Conservation (phyloP, 805 yeast species). For the Kuraishia borneana region DNA sequence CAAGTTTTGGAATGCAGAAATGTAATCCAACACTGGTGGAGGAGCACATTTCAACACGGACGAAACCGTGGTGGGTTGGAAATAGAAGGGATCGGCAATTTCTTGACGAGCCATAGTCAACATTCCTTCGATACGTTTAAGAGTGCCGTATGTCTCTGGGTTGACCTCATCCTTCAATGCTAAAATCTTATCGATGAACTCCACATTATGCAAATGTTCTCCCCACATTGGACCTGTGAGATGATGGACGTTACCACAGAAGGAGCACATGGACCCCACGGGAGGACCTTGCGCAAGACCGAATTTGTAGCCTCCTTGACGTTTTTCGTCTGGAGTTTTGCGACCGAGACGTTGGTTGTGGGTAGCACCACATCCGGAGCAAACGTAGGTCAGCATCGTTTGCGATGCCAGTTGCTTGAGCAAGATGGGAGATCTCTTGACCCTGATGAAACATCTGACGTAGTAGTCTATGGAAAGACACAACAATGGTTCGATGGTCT, state of each 20-base stretch:
- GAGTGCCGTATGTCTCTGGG: constrained; percentile 62
- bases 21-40: constrained; percentile 62
- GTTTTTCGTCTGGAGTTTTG: constrained; percentile 23
- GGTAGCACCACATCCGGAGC: constrained; percentile 78
- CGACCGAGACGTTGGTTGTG: constrained; percentile 70
- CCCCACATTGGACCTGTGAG: constrained; percentile 97
- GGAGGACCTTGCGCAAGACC: constrained; percentile 59
- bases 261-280: constrained; percentile 49
- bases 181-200: constrained; percentile 56
- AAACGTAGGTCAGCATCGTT: constrained; percentile 69
- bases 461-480: constrained; percentile 87
- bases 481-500: constrained; percentile 76
- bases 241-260: constrained; percentile 62
- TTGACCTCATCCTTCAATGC: constrained; percentile 27
- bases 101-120: constrained; percentile 73
- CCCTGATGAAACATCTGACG: constrained; percentile 74
- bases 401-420: constrained; percentile 74
- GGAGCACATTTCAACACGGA: constrained; percentile 73
- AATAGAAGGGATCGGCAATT: constrained; percentile 62
- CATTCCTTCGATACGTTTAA: constrained; percentile 86
- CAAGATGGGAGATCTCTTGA: constrained; percentile 63
- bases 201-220: constrained; percentile 59
- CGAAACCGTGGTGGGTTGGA: constrained; percentile 68
- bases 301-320: constrained; percentile 27
- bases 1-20: constrained; percentile 73